Conservation (phyloP, 108 stramenopile species). For the Cyclostephanos invisitatus region DNA sequence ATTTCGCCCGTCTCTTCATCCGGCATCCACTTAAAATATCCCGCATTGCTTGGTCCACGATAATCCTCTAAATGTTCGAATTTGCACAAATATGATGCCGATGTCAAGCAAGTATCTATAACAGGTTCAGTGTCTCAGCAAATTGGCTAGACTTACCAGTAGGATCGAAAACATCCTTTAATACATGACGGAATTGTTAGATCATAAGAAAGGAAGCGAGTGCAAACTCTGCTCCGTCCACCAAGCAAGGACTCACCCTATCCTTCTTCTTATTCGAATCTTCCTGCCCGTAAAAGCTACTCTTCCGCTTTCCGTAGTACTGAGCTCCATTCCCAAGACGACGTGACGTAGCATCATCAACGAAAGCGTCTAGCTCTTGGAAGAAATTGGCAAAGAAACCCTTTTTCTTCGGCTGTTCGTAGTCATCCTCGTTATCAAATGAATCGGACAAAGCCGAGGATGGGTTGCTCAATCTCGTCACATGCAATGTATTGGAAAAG, state of each 20-base stretch:
- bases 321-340: constrained; percentile 76
- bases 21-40: constrained; percentile 84
- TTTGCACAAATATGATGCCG: background rate
- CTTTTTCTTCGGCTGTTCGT: constrained; percentile 41
- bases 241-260: constrained; percentile 21
- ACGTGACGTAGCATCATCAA: constrained; percentile 86
- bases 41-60: constrained; percentile 68
- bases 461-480: background rate
- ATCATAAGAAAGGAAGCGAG: background rate
- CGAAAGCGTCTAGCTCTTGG: constrained; percentile 84
- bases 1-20: constrained; percentile 74
- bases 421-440: constrained; percentile 26
- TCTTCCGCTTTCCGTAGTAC: constrained; percentile 86
- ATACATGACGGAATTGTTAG: background rate
- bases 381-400: constrained; percentile 73
- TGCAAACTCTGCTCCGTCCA: background rate
- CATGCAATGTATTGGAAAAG: background rate
- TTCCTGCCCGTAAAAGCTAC: constrained; percentile 62
- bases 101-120: too few relatives aligned
- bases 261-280: constrained; percentile 71
- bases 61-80: constrained; percentile 63
- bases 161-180: background rate
- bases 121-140: too few relatives aligned
- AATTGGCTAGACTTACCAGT: background rate
- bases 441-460: constrained; percentile 13